Conservation (phyloP, 1,284 basidiomycete species). For the Irpex lacteus region DNA sequence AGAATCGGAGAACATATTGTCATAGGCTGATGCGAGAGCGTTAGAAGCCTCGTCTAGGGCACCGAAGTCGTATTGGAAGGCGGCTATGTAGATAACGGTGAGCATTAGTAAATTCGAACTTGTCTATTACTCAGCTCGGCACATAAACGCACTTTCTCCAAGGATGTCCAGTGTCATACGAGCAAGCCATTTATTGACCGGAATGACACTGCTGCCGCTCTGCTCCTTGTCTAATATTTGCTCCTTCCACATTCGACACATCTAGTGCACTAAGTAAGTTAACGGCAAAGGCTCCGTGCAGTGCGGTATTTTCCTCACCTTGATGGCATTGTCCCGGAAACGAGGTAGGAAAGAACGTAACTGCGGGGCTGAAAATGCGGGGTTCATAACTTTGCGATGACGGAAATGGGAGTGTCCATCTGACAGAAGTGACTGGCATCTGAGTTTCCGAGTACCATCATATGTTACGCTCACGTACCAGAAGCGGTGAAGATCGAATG, state of each 20-base stretch:
- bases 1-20: conserved; percentile 26
- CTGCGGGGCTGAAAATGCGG: conserved; percentile 26
- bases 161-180: conserved; percentile 13
- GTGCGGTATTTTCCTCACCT: conserved; percentile 2
- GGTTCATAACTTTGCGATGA: conserved; percentile 29
- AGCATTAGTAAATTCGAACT: no score
- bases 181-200: conserved; percentile 14
- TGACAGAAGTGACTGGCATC: not conserved
- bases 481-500: conserved; percentile 19
- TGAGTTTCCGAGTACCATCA: not conserved
- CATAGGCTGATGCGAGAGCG: conserved; percentile 22
- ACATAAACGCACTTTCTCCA: conserved; percentile 9
- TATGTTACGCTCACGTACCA: conserved; percentile 10
- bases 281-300: no score
- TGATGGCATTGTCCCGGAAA: conserved; percentile 17
- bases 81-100: not conserved
- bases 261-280: not conserved
- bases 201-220: not conserved
- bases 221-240: conserved; percentile 11
- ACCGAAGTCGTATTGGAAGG: conserved; percentile 28
- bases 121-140: not conserved
- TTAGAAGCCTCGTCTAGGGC: conserved; percentile 26
- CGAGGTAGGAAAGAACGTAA: conserved; percentile 22
- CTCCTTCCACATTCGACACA: conserved; percentile 16
- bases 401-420: conserved; percentile 20